A percentile compares a stretch with the other conserved stretches of the same genome.
phyloP scores from a whole-genome alignment of 2,329 filamentous ascomycete genomes.

The Colletotrichum orchidophilum region DNA sequence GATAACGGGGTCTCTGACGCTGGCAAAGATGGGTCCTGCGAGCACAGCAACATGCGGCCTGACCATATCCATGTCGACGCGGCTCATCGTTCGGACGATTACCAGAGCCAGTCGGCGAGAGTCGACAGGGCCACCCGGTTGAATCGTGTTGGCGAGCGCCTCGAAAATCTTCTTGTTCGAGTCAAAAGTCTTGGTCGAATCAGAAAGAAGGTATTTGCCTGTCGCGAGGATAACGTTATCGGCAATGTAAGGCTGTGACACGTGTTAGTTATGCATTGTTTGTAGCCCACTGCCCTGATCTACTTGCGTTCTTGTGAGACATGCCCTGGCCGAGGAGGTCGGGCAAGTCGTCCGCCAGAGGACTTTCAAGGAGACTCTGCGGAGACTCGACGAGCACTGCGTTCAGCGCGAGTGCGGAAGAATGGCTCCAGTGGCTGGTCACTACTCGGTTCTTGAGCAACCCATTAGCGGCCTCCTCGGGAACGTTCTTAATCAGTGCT shows the following conservation, averaged over 20 bases:
- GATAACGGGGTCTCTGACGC: conserved; percentile 90
- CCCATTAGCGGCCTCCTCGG: conserved; percentile 71
- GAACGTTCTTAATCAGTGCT: conserved; percentile 87
- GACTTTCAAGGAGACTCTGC: conserved; percentile 70
- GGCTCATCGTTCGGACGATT: conserved; percentile 84
- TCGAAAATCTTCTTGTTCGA: conserved; percentile 83
- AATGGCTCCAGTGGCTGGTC: conserved; percentile 76
- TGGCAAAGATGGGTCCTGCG: conserved; percentile 86
- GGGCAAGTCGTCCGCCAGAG: conserved; percentile 77
- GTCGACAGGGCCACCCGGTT: conserved; percentile 81
- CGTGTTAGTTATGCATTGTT: conserved; percentile 34
- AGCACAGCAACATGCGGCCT: conserved; percentile 83
- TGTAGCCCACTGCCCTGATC: neutral
- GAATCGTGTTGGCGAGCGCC: conserved; percentile 77
- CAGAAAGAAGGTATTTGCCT: conserved; percentile 85
- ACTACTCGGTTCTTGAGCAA: conserved; percentile 79
- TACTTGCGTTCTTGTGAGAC: conserved; percentile 75
- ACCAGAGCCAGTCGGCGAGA: conserved; percentile 88
- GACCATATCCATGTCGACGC: conserved; percentile 81
- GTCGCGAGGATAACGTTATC: conserved; percentile 90
- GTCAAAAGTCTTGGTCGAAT: conserved; percentile 77
- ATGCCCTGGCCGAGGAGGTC: conserved; percentile 85
- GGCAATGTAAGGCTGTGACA: conserved; percentile 76
- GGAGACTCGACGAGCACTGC: conserved; percentile 86
- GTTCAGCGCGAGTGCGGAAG: conserved; percentile 88